phyloP scores from a whole-genome alignment of 2,329 filamentous ascomycete species.

The Sporothrix curviconia region DNA sequence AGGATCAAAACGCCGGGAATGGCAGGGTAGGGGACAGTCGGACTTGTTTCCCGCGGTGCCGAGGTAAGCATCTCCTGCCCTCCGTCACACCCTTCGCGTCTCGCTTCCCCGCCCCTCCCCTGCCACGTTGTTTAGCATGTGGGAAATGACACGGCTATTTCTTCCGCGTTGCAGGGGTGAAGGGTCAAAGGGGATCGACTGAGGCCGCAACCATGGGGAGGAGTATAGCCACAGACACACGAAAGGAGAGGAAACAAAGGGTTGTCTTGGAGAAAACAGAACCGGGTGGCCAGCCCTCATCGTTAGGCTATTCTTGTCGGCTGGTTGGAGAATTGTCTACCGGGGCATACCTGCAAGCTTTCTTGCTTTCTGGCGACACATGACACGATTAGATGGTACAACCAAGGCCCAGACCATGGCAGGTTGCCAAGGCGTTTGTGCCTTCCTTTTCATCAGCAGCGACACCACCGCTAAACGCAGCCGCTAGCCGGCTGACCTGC shows the following conservation, averaged over 20 bases:
- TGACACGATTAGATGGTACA: not conserved
- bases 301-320: too few species aligned
- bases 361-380: not conserved
- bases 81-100: not conserved
- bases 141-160: conserved; percentile 7
- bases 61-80: not conserved
- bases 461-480: not conserved
- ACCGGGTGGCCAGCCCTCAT: not conserved
- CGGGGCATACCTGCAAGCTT: not conserved
- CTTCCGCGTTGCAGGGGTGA: conserved; percentile 6
- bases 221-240: too few species aligned
- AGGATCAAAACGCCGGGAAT: too few species aligned
- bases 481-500: not conserved
- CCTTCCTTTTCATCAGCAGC: not conserved
- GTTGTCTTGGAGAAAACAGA: not conserved
- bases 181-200: not conserved
- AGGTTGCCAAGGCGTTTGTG: not conserved
- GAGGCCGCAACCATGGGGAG: not conserved
- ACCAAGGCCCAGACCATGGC: not conserved
- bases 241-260: not conserved
- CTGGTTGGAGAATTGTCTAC: not conserved
- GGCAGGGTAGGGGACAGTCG: too few species aligned
- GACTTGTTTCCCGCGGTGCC: too few species aligned
- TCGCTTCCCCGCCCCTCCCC: not conserved
- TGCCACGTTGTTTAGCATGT: conserved; percentile 17